phyloP scores from a whole-genome alignment of 2,329 filamentous ascomycete species.

The Aschersonia sp. region DNA sequence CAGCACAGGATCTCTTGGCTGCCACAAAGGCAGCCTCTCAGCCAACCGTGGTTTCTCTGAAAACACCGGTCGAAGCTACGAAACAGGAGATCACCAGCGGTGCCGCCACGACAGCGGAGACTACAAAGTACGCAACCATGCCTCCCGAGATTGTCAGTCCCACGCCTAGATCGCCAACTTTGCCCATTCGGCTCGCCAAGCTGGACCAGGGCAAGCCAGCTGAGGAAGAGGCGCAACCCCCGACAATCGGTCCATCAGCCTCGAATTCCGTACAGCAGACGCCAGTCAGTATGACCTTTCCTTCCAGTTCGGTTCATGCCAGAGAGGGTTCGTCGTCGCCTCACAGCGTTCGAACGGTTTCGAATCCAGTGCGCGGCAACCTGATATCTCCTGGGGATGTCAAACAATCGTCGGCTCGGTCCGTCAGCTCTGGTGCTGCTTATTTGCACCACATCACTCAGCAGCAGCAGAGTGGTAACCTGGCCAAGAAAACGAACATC shows the following conservation, averaged over 20 bases:
- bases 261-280: too few species aligned
- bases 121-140: conserved; percentile 12
- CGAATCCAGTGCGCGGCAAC: conserved; percentile 28
- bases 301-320: not conserved
- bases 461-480: conserved; percentile 31
- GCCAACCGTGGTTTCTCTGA: conserved; percentile 1
- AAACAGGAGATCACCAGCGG: not conserved
- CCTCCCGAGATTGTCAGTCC: conserved; percentile 13
- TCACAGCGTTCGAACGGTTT: conserved; percentile 31
- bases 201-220: conserved; percentile 22
- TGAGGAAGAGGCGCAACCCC: conserved; percentile 1
- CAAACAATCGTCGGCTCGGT: conserved; percentile 31
- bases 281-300: too few species aligned
- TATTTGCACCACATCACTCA: conserved; percentile 40
- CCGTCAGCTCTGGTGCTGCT: conserved; percentile 41
- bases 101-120: conserved; percentile 1
- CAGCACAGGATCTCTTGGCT: conserved; percentile 13
- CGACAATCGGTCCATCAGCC: too few species aligned
- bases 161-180: conserved; percentile 23
- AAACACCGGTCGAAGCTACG: not conserved
- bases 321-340: not conserved
- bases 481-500: conserved; percentile 49
- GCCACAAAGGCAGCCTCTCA: conserved; percentile 8
- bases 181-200: conserved; percentile 36
- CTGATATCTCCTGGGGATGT: conserved; percentile 29